Evolutionary conservation across 306 rosid genomes (phyloP), one percentile per base, ranked within the genome.

Genomic region (Prunus armeniaca): DNA sequence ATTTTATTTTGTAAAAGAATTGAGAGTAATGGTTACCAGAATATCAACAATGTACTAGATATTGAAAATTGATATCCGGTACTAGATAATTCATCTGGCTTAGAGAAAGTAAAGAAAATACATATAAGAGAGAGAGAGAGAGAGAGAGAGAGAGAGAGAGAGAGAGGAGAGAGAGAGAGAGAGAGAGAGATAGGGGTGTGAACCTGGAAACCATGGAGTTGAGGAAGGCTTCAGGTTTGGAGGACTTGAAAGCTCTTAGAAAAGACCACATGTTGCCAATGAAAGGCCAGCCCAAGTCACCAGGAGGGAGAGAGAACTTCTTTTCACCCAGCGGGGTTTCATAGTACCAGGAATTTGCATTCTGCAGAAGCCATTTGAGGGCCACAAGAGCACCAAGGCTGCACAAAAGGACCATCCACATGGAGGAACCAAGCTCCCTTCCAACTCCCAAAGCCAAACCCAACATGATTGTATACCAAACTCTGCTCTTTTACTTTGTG

Each of bases 201-300:
- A 38, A 38, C 98, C 98, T 92, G 88, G 91, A 74, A 47, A 88
- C 73, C 45, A 85, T 76, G 73, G 93, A 79, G 54, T 87, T 68
- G 77, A 94, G 43, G 89, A 94, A 94, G 50, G 98, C 82, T 69
- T 91, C 97, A 56, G 98, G 98, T 19, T 88, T 76, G n/a, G 27
- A 18, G 52, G 97, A 88, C 86, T 92, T 94, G 96, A 94, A 94
- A 64, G 98, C 97, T 64, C 65, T 32, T 50, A 92, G 96, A 78
- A 94, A 94, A 82, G 96, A 78, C 98, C 95, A 94, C 98, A 94
- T 94, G 64, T 92, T 94, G 57, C 98, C 98, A 45, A 94, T 83
- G 91, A 90, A 85, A 70, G 97, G 98, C 93, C 87, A 89, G 0
- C 98, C 98, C 82, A 91, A 69, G 78, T 94, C 93, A 34, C 98